Evolutionary conservation across 257 asterid genomes (phyloP).

Genomic region (Ballota nigra): DNA sequence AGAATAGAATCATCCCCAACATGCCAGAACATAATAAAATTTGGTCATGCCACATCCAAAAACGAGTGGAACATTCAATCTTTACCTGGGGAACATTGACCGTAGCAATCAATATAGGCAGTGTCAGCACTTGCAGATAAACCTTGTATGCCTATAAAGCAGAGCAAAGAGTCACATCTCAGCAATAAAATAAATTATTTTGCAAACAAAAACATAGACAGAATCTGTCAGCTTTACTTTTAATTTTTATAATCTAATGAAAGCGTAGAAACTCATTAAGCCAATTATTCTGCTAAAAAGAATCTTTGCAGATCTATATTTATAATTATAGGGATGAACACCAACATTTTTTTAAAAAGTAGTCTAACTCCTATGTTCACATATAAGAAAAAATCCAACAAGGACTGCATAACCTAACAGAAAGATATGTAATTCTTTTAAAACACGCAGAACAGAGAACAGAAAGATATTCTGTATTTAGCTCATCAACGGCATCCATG

Average conservation of each 20-base stretch:
- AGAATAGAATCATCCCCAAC: slow-evolving; percentile 8
- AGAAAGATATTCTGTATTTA: slow-evolving; percentile 10
- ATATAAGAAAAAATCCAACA: neutral
- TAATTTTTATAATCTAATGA: neutral
- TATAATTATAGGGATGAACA: neutral
- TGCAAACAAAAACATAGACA: neutral
- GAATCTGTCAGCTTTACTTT: neutral
- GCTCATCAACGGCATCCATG: slow-evolving; percentile 5
- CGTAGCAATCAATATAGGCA: slow-evolving; percentile 58
- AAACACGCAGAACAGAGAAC: neutral
- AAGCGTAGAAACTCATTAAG: neutral
- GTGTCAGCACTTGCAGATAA: slow-evolving; percentile 64
- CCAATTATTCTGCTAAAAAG: neutral
- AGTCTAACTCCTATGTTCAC: slow-evolving; percentile 11
- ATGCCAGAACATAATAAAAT: slow-evolving; percentile 15
- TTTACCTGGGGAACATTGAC: slow-evolving; percentile 76
- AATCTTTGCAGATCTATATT: neutral
- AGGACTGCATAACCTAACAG: neutral
- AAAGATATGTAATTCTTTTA: neutral
- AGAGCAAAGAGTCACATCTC: slow-evolving; percentile 17
- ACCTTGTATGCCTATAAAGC: slow-evolving; percentile 53
- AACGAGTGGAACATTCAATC: slow-evolving; percentile 8
- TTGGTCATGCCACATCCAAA: slow-evolving; percentile 11
- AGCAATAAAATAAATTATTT: slow-evolving; percentile 21
- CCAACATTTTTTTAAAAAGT: neutral